Evolutionary conservation across 2,329 filamentous ascomycete species (phyloP).

Genomic region (Stagonosporopsis tanaceti): DNA sequence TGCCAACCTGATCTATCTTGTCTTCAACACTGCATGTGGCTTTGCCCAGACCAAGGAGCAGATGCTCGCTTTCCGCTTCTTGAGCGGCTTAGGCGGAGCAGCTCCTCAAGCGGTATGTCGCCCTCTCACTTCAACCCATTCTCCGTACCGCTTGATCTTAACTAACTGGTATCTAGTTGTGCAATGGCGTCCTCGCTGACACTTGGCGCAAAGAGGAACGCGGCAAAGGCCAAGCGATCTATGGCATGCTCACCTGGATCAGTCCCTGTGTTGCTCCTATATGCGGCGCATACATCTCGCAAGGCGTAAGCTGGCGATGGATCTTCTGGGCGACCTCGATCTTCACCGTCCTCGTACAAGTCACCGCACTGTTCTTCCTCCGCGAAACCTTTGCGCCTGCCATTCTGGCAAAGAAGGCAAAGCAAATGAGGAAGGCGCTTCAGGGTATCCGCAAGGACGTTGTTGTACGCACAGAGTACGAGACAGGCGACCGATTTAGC

Average conservation of each 20-base stretch:
- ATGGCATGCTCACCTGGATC: conserved; percentile 68
- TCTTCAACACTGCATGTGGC: conserved; percentile 46
- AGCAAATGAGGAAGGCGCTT: conserved; percentile 55
- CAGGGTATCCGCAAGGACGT: conserved; percentile 33
- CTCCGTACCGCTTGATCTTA: not conserved
- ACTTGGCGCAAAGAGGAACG: conserved; percentile 68
- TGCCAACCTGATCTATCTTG: conserved; percentile 45
- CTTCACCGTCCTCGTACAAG: conserved; percentile 65
- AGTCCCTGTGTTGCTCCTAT: conserved; percentile 66
- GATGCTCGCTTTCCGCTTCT: conserved; percentile 47
- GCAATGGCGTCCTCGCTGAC: conserved; percentile 56
- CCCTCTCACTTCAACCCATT: not conserved
- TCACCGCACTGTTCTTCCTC: conserved; percentile 67
- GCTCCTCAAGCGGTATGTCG: conserved; percentile 42
- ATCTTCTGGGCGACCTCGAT: conserved; percentile 73
- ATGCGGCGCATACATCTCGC: conserved; percentile 37
- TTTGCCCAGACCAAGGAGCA: conserved; percentile 42
- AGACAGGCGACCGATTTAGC: conserved; percentile 40
- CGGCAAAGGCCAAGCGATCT: conserved; percentile 68
- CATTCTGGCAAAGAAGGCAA: conserved; percentile 56
- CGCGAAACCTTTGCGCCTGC: conserved; percentile 58
- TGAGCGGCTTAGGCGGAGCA: conserved; percentile 44
- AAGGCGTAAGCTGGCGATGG: conserved; percentile 68
- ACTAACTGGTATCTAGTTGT: conserved; percentile 31
- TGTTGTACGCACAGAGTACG: conserved; percentile 50